phyloP scores from a whole-genome alignment of 2,329 filamentous ascomycete genomes.

The Camptophora hylomeconis region DNA sequence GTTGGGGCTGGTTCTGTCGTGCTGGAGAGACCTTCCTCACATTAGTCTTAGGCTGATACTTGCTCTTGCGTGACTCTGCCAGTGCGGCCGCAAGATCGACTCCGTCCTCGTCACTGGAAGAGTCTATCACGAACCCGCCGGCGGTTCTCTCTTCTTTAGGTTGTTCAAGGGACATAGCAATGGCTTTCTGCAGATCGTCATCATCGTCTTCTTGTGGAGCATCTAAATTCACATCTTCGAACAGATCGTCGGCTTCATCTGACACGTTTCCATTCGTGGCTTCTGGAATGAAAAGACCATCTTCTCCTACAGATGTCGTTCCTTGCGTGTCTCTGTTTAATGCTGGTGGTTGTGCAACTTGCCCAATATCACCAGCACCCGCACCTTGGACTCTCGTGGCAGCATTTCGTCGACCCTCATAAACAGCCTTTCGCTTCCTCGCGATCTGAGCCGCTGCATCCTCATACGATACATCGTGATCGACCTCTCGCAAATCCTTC shows the following conservation, averaged over 20 bases:
- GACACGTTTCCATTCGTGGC: conserved; percentile 24
- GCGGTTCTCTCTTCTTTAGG: conserved; percentile 31
- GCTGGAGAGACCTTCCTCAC: conserved; percentile 38
- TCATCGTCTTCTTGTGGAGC: conserved; percentile 37
- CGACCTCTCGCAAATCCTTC: conserved; percentile 20
- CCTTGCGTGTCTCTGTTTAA: neutral
- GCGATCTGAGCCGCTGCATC: conserved; percentile 22
- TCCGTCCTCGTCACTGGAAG: conserved; percentile 11
- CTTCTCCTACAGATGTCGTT: conserved; percentile 26
- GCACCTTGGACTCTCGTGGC: no score
- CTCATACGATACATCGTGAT: conserved; percentile 24
- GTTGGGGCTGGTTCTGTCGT: conserved; percentile 3
- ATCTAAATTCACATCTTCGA: conserved; percentile 35
- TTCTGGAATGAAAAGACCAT: conserved; percentile 44
- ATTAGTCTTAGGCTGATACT: conserved; percentile 28
- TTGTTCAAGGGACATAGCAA: conserved; percentile 64
- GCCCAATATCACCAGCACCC: no score
- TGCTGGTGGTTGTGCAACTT: conserved; percentile 2
- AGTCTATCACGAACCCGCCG: conserved; percentile 33
- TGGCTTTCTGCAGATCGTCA: conserved; percentile 66
- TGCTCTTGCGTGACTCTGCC: conserved; percentile 54
- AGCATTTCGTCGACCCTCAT: conserved; percentile 26
- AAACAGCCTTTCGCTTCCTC: conserved; percentile 35
- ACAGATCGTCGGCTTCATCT: conserved; percentile 44
- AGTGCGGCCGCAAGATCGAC: conserved; percentile 62